phyloP scores from a whole-genome alignment of 768 basidiomycete species.

The Boletus rufocinnamomeus region DNA sequence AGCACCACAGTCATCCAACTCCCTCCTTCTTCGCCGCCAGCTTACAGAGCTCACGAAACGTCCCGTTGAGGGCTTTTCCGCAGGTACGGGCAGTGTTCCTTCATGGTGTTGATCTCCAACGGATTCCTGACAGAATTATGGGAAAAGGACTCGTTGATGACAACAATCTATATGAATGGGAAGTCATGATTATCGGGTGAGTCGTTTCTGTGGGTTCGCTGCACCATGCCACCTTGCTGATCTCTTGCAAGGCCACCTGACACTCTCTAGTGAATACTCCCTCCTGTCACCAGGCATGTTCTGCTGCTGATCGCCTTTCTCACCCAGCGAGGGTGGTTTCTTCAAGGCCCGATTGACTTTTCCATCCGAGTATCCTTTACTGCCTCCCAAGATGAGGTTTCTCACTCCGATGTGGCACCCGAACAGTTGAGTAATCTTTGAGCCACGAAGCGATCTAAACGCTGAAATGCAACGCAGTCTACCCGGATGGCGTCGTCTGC shows the following conservation, averaged over 20 bases:
- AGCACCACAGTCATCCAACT: slow-evolving; percentile 37
- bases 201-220: slow-evolving; percentile 30
- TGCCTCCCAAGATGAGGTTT: slow-evolving; percentile 95
- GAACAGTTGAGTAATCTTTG: slow-evolving; percentile 66
- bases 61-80: slow-evolving; percentile 96
- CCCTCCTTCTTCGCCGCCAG: slow-evolving; percentile 75
- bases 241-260: slow-evolving; percentile 71
- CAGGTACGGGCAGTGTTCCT: slow-evolving; percentile 53
- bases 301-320: slow-evolving; percentile 6
- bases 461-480: slow-evolving; percentile 56
- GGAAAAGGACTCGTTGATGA: slow-evolving; percentile 88
- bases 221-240: slow-evolving; percentile 18
- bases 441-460: neutral
- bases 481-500: slow-evolving; percentile 89
- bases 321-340: slow-evolving; percentile 89
- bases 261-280: slow-evolving; percentile 77
- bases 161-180: slow-evolving; percentile 95
- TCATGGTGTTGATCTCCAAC: slow-evolving; percentile 35
- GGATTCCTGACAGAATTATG: slow-evolving; percentile 36
- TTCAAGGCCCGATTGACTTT: slow-evolving; percentile 90
- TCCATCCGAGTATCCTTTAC: slow-evolving; percentile 85
- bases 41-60: slow-evolving; percentile 85
- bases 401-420: slow-evolving; percentile 97
- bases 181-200: slow-evolving; percentile 91
- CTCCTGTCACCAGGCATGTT: neutral